Evolutionary conservation across 2,329 filamentous ascomycete species (phyloP), one percentile per base, ranked within the genome.

Genomic region (Colletotrichum theobromicola): DNA sequence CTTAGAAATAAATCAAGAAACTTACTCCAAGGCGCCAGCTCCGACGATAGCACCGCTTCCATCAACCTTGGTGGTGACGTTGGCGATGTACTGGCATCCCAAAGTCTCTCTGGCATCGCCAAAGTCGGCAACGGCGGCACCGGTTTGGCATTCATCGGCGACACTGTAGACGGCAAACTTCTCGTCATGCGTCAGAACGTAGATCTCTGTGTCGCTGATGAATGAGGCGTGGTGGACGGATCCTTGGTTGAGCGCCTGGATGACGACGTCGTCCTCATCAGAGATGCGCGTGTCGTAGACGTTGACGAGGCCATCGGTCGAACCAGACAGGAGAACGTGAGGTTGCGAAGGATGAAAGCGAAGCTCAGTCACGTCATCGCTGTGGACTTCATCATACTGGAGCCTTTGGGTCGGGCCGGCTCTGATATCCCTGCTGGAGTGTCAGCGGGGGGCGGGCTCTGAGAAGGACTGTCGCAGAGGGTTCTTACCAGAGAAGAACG

Each of bases 231-330:
- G 93, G 82, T 95, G 94, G 76, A 96, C 90, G 37, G 92, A 91
- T 46, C 90, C 89, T 80, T 94, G 93, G 82, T 96, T 96, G 81
- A 96, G 92, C 15, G 95, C 94, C 83, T 95, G 93, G 73, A 94
- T 87, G 24, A 95, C 86, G 1, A 94, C 92, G 61, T 96, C 94
- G 80, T 96, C 94, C 83, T 96, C 94, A 77, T 94, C 93, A 21
- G 87, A 84, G 72, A 94, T 88, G 62, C 88, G 88, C 21, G 91
- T 93, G 84, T 97, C 93, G 83, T 93, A 94, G 60, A 96, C 86
- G 80, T 94, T 95, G 79, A 96, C 89, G 2, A 96, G 89, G 8
- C 94, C 94, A 83, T 97, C 94, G 16, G 94, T 96, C 46, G 93
- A 95, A 57, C 93, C 94, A 2, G 94, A 95, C 13, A 96, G 87